phyloP scores from a whole-genome alignment of 2,329 filamentous ascomycete genomes.

The Malbranchea zuffiana region DNA sequence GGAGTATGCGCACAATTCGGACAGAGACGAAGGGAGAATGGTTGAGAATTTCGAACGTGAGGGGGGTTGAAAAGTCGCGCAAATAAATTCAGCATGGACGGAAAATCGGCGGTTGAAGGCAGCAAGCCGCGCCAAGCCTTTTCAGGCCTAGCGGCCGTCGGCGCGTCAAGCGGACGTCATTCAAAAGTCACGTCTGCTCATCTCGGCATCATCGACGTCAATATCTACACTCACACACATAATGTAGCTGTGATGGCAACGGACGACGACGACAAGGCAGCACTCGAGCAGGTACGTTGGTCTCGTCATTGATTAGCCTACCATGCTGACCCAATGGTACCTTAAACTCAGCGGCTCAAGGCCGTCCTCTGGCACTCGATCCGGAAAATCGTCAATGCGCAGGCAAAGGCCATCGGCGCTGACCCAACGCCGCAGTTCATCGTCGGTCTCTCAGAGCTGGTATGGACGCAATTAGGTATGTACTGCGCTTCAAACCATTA shows the following conservation, averaged over 20 bases:
- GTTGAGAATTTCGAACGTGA: no score
- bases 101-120: no score
- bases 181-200: no score
- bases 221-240: neutral
- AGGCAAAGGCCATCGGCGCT: slow-evolving; percentile 59
- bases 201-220: neutral
- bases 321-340: neutral
- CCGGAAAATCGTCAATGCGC: slow-evolving; percentile 79
- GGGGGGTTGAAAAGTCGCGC: no score
- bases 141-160: neutral
- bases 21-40: no score
- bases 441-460: slow-evolving; percentile 70
- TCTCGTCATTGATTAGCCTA: no score
- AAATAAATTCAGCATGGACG: no score
- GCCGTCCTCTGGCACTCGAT: slow-evolving; percentile 74
- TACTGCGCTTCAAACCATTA: neutral
- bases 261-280: neutral
- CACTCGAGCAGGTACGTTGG: neutral
- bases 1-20: no score
- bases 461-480: slow-evolving; percentile 75
- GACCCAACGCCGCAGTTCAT: slow-evolving; percentile 92
- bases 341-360: slow-evolving; percentile 58
- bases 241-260: neutral
- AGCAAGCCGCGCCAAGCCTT: neutral
- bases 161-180: neutral